These are phyloP conservation scores for Dactylellina leptospora DNA, from an alignment of 2,329 filamentous ascomycete species.

Conservation along the genomic window DNA sequence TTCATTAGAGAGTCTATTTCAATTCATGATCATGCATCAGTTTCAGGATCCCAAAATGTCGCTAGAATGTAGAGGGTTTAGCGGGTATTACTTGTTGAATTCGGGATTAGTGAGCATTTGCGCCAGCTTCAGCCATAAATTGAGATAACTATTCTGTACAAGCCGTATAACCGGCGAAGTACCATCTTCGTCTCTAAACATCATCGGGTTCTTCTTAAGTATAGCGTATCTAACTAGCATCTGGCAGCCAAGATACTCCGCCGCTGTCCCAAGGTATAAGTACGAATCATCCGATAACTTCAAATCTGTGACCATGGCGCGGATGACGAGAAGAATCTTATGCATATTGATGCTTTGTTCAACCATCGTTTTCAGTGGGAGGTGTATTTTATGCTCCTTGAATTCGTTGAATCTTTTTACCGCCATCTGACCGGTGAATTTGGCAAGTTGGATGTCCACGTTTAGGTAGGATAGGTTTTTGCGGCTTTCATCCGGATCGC, in stretches of 20 bases:
- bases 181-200: constrained; percentile 26
- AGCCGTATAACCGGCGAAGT: constrained; percentile 5
- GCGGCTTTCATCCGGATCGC: background rate
- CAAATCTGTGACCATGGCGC: constrained; percentile 12
- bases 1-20: constrained; percentile 26
- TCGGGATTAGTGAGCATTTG: constrained; percentile 25
- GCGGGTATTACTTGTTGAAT: constrained; percentile 14
- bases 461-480: constrained; percentile 19
- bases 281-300: constrained; percentile 29
- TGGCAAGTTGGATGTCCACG: constrained; percentile 29
- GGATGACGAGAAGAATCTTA: constrained; percentile 18
- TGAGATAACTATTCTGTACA: constrained; percentile 5
- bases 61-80: too few species aligned
- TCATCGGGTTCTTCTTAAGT: constrained; percentile 24
- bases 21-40: background rate
- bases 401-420: constrained; percentile 19
- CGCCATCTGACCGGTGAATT: constrained; percentile 14
- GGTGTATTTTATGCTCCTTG: background rate
- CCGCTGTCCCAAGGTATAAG: constrained; percentile 24
- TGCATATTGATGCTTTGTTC: constrained; percentile 15
- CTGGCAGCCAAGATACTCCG: constrained; percentile 41
- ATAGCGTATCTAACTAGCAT: constrained; percentile 36
- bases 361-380: constrained; percentile 4
- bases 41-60: background rate
- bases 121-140: constrained; percentile 25